Conservation (phyloP, 176 grass and related monocot genomes). For the Musa itinerans region DNA sequence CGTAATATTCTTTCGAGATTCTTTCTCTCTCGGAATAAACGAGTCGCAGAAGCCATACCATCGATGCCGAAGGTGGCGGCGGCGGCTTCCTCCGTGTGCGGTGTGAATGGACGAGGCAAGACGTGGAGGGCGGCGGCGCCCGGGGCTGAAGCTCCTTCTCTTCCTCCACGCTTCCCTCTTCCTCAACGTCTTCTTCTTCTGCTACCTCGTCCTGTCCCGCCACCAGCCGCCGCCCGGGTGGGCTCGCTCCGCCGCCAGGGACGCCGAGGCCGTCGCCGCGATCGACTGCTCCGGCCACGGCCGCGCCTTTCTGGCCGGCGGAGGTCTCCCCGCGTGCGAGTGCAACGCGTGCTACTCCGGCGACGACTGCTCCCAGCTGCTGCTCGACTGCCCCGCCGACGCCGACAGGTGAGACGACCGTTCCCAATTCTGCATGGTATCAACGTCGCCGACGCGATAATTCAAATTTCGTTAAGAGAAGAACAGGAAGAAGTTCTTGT, state of each 20-base stretch:
- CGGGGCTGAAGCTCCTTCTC: neutral
- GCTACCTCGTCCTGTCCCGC: conserved; percentile 27
- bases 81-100: too few relatives aligned
- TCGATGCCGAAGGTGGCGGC: too few relatives aligned
- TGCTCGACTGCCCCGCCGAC: conserved; percentile 43
- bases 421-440: neutral
- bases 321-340: conserved; percentile 44
- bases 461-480: too few relatives aligned
- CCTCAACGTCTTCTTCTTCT: conserved; percentile 44
- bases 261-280: conserved; percentile 54
- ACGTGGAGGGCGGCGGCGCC: neutral
- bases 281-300: conserved; percentile 60
- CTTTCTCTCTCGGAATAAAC: too few relatives aligned
- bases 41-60: too few relatives aligned
- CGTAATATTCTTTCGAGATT: too few relatives aligned
- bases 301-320: conserved; percentile 36
- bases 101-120: neutral
- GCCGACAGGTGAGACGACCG: conserved; percentile 30
- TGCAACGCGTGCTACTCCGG: conserved; percentile 64
- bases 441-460: too few relatives aligned
- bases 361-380: conserved; percentile 45
- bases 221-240: conserved; percentile 25
- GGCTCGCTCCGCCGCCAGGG: conserved; percentile 40
- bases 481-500: too few relatives aligned
- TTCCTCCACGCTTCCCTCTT: conserved; percentile 41